Conservation (phyloP, 1,284 basidiomycete genomes). For the Boletellus sp. region DNA sequence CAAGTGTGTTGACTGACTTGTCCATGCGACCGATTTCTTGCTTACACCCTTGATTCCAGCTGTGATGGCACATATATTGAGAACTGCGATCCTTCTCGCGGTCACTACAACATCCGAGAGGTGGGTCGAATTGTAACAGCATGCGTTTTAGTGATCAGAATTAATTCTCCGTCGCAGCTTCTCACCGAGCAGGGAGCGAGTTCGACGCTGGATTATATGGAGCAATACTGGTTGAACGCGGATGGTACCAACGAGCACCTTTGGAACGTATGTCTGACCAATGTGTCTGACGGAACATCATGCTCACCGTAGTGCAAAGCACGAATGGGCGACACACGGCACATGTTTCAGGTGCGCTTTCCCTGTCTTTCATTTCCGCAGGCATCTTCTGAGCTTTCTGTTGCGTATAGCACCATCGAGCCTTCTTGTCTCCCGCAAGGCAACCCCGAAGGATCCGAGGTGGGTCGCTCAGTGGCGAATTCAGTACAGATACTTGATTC, state of each 20-base stretch:
- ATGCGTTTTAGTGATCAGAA: neutral
- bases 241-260: conserved; percentile 62
- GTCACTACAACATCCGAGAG: conserved; percentile 52
- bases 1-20: conserved; percentile 41
- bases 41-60: conserved; percentile 32
- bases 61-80: conserved; percentile 66
- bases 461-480: conserved; percentile 17
- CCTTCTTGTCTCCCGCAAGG: conserved; percentile 55
- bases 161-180: conserved; percentile 38
- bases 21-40: neutral
- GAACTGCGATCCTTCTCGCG: conserved; percentile 64
- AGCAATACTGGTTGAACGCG: conserved; percentile 63
- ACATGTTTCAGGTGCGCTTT: conserved; percentile 61
- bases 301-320: conserved; percentile 31
- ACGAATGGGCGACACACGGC: conserved; percentile 71
- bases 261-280: conserved; percentile 55
- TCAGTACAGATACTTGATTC: neutral
- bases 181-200: conserved; percentile 56
- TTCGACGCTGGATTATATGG: conserved; percentile 64
- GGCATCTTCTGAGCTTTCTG: neutral
- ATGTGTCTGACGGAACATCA: neutral
- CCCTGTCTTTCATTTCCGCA: neutral
- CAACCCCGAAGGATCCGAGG: conserved; percentile 59
- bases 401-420: conserved; percentile 52
- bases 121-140: conserved; percentile 27